These are phyloP conservation scores for Eimeria zaria DNA, from an alignment of 169 alveolate genomes.

Conservation along the genomic window DNA sequence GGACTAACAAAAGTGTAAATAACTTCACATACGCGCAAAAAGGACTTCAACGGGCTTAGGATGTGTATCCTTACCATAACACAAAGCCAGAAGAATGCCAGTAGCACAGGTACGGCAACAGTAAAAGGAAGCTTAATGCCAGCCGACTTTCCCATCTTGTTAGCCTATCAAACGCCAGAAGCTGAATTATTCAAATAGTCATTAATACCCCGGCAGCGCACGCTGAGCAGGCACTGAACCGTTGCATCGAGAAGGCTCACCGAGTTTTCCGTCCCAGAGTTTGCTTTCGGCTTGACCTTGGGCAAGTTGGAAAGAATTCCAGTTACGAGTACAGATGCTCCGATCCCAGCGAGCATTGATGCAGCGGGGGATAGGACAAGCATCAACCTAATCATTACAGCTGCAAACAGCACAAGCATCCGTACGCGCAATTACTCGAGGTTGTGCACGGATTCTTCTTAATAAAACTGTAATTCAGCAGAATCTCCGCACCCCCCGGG, in stretches of 20 bases:
- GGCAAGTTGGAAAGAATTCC: slow-evolving; percentile 1
- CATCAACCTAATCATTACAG: slow-evolving; percentile 99
- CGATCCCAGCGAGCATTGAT: slow-evolving; percentile 97
- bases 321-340: slow-evolving; percentile 93
- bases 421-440: background rate
- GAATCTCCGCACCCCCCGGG: background rate
- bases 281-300: background rate
- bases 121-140: slow-evolving; percentile 52
- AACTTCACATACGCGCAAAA: background rate
- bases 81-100: slow-evolving; percentile 72
- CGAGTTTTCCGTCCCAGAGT: background rate
- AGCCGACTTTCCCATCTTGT: background rate
- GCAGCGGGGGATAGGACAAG: slow-evolving; percentile 94
- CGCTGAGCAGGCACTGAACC: background rate
- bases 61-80: slow-evolving; percentile 63
- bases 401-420: slow-evolving; percentile 45
- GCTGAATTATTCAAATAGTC: background rate
- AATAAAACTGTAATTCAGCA: no score
- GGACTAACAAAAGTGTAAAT: background rate
- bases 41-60: background rate
- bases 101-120: slow-evolving; percentile 67
- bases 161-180: slow-evolving; percentile 41
- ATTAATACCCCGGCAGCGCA: background rate
- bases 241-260: background rate
- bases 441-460: background rate